phyloP scores from a whole-genome alignment of 2,329 filamentous ascomycete species.

The Nemania bipapillata region DNA sequence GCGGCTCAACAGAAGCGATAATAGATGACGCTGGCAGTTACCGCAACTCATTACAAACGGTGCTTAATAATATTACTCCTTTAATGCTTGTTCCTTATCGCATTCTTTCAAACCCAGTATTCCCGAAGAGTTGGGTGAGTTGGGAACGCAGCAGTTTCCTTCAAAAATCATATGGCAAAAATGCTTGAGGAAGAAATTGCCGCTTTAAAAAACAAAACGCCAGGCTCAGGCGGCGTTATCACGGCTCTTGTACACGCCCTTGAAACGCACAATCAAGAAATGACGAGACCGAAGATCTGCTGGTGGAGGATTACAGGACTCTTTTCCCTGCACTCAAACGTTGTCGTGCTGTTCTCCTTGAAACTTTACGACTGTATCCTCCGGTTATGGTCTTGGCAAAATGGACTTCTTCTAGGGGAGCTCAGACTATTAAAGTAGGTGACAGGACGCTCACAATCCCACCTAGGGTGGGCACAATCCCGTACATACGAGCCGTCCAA shows the following conservation, averaged over 20 bases:
- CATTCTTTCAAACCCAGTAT: slow-evolving; percentile 26
- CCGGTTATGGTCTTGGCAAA: neutral
- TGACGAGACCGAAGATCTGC: slow-evolving; percentile 14
- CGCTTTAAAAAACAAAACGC: slow-evolving; percentile 16
- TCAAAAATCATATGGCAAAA: slow-evolving; percentile 43
- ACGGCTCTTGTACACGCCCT: neutral
- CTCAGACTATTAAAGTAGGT: neutral
- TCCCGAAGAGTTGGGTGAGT: slow-evolving; percentile 34
- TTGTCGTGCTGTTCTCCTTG: slow-evolving; percentile 5
- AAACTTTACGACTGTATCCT: slow-evolving; percentile 18
- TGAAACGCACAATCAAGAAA: neutral
- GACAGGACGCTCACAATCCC: neutral
- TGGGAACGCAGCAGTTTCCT: slow-evolving; percentile 39
- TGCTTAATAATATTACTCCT: slow-evolving; percentile 46
- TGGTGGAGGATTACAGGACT: neutral
- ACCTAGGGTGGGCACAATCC: neutral
- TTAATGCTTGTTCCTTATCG: slow-evolving; percentile 43
- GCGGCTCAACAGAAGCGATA: slow-evolving; percentile 31
- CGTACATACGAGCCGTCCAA: slow-evolving; percentile 1
- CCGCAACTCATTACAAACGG: slow-evolving; percentile 45
- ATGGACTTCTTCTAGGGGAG: neutral
- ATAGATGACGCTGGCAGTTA: slow-evolving; percentile 38
- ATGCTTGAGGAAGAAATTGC: slow-evolving; percentile 43
- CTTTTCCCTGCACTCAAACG: slow-evolving; percentile 17
- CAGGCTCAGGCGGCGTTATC: slow-evolving; percentile 1